These are phyloP conservation scores for Naganishia sp. DNA, from an alignment of 1,284 basidiomycete species.

Conservation along the genomic window DNA sequence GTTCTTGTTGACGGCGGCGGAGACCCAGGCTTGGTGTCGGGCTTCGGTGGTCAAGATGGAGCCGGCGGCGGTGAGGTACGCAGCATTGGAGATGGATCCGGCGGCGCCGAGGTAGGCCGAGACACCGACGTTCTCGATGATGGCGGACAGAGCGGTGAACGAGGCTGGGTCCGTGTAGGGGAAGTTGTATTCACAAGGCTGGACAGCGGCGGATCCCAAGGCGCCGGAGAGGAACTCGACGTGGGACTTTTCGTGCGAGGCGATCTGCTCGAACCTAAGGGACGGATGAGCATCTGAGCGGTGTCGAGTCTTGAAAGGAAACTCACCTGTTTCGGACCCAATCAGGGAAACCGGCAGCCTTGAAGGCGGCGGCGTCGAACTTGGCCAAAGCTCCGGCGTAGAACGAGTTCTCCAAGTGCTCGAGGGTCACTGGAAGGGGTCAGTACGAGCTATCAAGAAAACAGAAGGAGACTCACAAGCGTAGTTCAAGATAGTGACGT, in stretches of 20 bases:
- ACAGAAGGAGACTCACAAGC: constrained; percentile 13
- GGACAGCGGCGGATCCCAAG: constrained; percentile 61
- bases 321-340: constrained; percentile 38
- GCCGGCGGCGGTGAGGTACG: constrained; percentile 62
- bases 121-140: constrained; percentile 77
- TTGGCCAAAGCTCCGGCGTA: constrained; percentile 67
- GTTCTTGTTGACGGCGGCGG: constrained; percentile 57
- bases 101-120: constrained; percentile 77
- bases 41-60: constrained; percentile 80
- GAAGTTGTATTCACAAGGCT: constrained; percentile 48
- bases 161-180: constrained; percentile 62
- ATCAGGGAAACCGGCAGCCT: constrained; percentile 64
- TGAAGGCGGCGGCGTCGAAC: constrained; percentile 68
- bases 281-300: constrained; percentile 3
- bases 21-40: constrained; percentile 65
- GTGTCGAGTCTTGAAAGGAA: background rate
- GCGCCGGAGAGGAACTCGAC: constrained; percentile 58
- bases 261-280: constrained; percentile 57
- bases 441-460: background rate
- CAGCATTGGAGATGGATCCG: constrained; percentile 55
- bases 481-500: constrained; percentile 57
- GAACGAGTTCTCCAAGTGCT: constrained; percentile 60
- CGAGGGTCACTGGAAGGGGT: constrained; percentile 54
- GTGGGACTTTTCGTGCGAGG: constrained; percentile 63
- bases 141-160: constrained; percentile 71